Evolutionary conservation across 768 basidiomycete species (phyloP), one percentile per base, ranked within the genome.

Genomic region (Termitomyces sp.): DNA sequence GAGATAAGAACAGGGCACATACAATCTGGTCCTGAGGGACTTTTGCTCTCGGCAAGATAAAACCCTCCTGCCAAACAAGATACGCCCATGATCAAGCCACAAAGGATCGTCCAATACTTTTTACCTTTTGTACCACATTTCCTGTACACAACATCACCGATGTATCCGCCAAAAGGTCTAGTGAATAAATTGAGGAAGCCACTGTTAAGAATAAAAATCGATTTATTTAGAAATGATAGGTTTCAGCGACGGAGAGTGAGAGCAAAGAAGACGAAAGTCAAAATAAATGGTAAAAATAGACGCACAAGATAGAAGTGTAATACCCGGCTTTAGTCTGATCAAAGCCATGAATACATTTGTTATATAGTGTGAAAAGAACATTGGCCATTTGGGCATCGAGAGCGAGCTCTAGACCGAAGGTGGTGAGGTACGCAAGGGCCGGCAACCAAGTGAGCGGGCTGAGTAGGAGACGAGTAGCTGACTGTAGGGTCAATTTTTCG

Each of bases 341-440:
- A 54, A 85, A 79, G 18, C 68, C 66, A 14, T 64, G 45, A 4
- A 69, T 63, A 43, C 67, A 67, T 58, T 72, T 70, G 51, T 59
- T 70, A 67, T 72, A 79, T 18, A 80, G 64, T 9, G 44, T 64
- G 60, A 74, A 77, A 16, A 84, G 68, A 8, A 80, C 72, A 56
- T 71, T 76, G n/a, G 79, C 75, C 62, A 85, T 70, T 58, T 79
- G 77, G 7, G 77, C 78, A 62, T 87, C 82, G 43, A 87, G 75
- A 1, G 79, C 77, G 7, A 87, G 75, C 67, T 86, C 85, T 46
- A 78, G 75, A 0, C 85, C 84, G 61, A 86, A 85, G 2, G 83
- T 82, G 0, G 79, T 79, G 37, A 79, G 60, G 57, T 86, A 86
- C 13, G 78, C 79, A 9, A 83, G 64, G 0, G 79, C 68, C 0